Evolutionary conservation across 257 asterid genomes (phyloP).

Genomic region (Przewalskia tangutica): DNA sequence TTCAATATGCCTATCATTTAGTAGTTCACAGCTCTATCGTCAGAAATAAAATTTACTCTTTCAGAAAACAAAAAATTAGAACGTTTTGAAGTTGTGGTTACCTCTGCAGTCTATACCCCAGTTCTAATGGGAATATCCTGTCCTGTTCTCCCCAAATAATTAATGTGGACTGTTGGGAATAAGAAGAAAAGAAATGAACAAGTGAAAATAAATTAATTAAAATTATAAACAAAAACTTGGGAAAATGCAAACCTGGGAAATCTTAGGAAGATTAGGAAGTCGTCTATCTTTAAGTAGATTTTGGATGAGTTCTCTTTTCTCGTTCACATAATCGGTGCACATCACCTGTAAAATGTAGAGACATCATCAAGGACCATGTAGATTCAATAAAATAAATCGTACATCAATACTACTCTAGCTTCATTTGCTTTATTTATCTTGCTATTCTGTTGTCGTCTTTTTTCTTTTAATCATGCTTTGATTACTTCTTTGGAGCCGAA

Average conservation of each 20-base stretch:
- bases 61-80: neutral
- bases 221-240: neutral
- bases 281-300: conserved; percentile 54
- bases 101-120: conserved; percentile 70
- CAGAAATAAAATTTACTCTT: neutral
- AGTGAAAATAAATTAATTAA: neutral
- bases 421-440: no score
- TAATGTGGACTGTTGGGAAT: conserved; percentile 49
- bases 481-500: no score
- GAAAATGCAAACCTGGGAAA: conserved; percentile 42
- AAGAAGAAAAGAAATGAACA: neutral
- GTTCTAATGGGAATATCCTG: conserved; percentile 63
- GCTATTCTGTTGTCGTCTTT: no score
- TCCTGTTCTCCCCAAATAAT: conserved; percentile 92
- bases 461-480: no score
- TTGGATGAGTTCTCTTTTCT: conserved; percentile 63
- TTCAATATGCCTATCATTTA: conserved; percentile 56
- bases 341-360: conserved; percentile 36
- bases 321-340: conserved; percentile 48
- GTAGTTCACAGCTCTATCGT: neutral
- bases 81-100: neutral
- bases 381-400: neutral
- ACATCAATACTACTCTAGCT: no score
- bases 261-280: conserved; percentile 42
- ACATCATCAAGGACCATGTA: neutral